A percentile compares a stretch with the other conserved stretches of the same genome.
Evolutionary conservation across 257 asterid species (phyloP).

Genomic region (Linaria vulgaris): DNA sequence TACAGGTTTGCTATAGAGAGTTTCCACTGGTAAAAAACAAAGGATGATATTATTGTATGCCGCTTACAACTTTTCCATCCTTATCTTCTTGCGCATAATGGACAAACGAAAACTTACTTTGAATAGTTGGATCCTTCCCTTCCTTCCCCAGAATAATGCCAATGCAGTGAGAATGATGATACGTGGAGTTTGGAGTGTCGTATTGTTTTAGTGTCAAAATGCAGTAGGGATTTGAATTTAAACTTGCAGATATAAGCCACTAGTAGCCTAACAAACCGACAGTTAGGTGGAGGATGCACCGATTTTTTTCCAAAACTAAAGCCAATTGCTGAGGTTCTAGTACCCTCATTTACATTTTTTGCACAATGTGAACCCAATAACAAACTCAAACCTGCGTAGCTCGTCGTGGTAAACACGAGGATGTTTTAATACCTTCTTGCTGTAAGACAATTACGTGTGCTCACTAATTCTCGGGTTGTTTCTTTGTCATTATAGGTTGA

Average conservation of each 20-base stretch:
- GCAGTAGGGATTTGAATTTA: neutral
- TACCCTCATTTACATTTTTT: neutral
- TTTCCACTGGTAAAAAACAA: too few relatives aligned
- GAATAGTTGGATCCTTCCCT: neutral
- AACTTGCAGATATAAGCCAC: too few relatives aligned
- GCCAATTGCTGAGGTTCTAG: too few relatives aligned
- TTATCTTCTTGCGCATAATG: too few relatives aligned
- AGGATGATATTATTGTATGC: too few relatives aligned
- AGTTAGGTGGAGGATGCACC: neutral
- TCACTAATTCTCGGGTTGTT: neutral
- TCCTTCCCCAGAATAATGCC: neutral
- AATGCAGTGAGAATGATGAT: neutral
- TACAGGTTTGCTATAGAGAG: too few relatives aligned
- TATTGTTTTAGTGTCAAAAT: neutral
- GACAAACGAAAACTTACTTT: neutral
- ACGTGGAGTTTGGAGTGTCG: neutral
- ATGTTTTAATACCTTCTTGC: neutral
- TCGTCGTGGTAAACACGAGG: neutral
- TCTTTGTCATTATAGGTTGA: conserved; percentile 44
- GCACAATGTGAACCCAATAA: neutral
- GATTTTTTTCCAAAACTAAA: too few relatives aligned
- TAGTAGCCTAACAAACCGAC: too few relatives aligned
- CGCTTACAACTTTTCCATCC: too few relatives aligned
- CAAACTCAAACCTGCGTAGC: neutral
- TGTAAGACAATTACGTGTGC: neutral